A percentile compares a stretch with the other conserved stretches of the same genome.
These are phyloP conservation scores for Coemansia sp. DNA, from an alignment of 192 early-diverging fungal genomes.

Conservation along the genomic window DNA sequence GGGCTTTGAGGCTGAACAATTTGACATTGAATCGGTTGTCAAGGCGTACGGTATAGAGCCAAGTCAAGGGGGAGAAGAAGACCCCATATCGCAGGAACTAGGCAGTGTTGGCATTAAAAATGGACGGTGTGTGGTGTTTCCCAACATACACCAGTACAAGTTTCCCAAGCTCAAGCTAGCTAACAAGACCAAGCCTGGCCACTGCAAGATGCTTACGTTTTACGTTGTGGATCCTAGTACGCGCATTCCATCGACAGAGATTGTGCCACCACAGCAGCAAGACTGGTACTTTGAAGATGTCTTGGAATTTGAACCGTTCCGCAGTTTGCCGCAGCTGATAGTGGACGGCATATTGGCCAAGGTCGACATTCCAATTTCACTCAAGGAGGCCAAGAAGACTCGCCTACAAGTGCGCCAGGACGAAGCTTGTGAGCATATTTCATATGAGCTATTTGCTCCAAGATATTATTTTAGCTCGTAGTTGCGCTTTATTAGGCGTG, in stretches of 20 bases:
- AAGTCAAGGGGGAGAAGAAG: constrained; percentile 15
- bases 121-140: too few species aligned
- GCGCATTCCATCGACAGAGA: constrained; percentile 59
- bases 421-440: background rate
- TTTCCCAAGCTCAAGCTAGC: constrained; percentile 59
- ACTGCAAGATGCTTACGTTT: constrained; percentile 69
- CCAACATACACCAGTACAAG: too few species aligned
- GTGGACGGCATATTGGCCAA: constrained; percentile 9
- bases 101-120: too few species aligned
- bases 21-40: background rate
- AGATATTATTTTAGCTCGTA: constrained; percentile 14
- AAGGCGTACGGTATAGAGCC: constrained; percentile 36
- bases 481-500: background rate
- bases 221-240: constrained; percentile 69
- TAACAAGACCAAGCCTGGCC: constrained; percentile 64
- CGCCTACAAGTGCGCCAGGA: constrained; percentile 46
- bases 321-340: constrained; percentile 19
- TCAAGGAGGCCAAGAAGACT: constrained; percentile 12
- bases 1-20: background rate
- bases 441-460: constrained; percentile 7
- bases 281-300: background rate
- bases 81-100: too few species aligned
- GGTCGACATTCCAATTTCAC: constrained; percentile 35
- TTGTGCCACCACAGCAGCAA: constrained; percentile 63
- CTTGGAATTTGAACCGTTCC: background rate